phyloP scores from a whole-genome alignment of 345 rosid genomes.

The Clarkia xantiana region DNA sequence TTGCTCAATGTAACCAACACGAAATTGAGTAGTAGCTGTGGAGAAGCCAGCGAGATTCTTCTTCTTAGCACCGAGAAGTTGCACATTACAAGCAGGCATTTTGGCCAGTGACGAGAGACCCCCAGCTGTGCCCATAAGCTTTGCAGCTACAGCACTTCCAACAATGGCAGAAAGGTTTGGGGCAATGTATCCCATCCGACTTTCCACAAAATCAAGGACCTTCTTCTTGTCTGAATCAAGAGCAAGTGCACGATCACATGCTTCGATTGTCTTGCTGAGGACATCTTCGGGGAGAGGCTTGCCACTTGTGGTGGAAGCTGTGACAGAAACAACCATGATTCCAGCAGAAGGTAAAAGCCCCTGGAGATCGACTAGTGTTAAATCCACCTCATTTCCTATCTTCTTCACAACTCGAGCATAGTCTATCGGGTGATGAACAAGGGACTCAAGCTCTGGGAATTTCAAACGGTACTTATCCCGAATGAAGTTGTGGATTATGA shows the following conservation, averaged over 20 bases:
- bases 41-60: constrained; percentile 94
- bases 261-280: constrained; percentile 63
- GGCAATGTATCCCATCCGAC: constrained; percentile 91
- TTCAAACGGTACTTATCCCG: constrained; percentile 77
- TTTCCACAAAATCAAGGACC: constrained; percentile 92
- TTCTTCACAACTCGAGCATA: constrained; percentile 88
- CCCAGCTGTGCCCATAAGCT: constrained; percentile 96
- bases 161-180: constrained; percentile 87
- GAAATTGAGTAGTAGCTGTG: constrained; percentile 69
- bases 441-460: constrained; percentile 86
- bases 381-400: constrained; percentile 77
- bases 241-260: constrained; percentile 79
- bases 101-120: constrained; percentile 84
- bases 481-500: constrained; percentile 75
- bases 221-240: constrained; percentile 70
- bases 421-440: constrained; percentile 86
- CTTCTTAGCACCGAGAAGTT: constrained; percentile 84
- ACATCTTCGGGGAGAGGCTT: constrained; percentile 78
- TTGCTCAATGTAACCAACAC: constrained; percentile 79
- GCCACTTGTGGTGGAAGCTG: constrained; percentile 86
- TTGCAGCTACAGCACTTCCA: constrained; percentile 95
- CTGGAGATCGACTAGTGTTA: constrained; percentile 79
- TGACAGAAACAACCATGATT: constrained; percentile 90
- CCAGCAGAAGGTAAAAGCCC: constrained; percentile 78
- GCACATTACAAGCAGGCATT: constrained; percentile 96